phyloP scores from a whole-genome alignment of 768 basidiomycete species.

The Suillus brevipes region DNA sequence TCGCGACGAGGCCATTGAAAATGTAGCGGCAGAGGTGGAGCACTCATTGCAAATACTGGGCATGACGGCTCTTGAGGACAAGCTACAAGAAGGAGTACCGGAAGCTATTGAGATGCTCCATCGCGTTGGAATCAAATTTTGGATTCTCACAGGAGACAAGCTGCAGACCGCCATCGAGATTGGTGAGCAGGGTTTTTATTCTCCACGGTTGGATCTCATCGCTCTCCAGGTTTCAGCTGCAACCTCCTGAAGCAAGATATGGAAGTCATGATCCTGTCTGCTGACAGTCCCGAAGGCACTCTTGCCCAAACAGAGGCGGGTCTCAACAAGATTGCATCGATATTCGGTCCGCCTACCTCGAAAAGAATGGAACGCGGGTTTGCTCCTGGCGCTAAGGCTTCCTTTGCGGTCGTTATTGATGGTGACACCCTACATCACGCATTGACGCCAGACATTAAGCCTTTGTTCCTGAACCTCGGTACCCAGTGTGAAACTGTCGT shows the following conservation, averaged over 20 bases:
- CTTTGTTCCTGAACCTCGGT: constrained; percentile 85
- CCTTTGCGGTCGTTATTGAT: constrained; percentile 95
- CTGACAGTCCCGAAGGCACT: constrained; percentile 71
- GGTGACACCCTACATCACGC: too few relatives aligned
- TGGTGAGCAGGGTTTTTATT: constrained; percentile 37
- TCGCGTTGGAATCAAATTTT: constrained; percentile 93
- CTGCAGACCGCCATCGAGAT: constrained; percentile 98
- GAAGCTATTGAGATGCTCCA: constrained; percentile 93
- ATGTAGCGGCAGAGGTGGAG: constrained; percentile 82
- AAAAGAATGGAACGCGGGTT: constrained; percentile 66
- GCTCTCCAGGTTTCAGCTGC: constrained; percentile 70
- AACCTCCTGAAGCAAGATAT: constrained; percentile 92
- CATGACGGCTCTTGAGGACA: constrained; percentile 95
- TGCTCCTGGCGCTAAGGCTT: constrained; percentile 59
- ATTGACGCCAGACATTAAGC: constrained; percentile 83
- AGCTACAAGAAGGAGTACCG: constrained; percentile 95
- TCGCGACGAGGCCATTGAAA: constrained; percentile 90
- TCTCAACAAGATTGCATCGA: constrained; percentile 90
- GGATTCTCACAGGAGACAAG: constrained; percentile 98
- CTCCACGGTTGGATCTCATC: neutral
- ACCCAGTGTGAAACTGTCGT: constrained; percentile 98
- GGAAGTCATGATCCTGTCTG: constrained; percentile 97
- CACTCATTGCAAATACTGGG: constrained; percentile 83
- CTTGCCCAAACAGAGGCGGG: constrained; percentile 89
- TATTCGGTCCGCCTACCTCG: constrained; percentile 72